phyloP scores from a whole-genome alignment of 306 rosid genomes.

The Lablab purpureus region DNA sequence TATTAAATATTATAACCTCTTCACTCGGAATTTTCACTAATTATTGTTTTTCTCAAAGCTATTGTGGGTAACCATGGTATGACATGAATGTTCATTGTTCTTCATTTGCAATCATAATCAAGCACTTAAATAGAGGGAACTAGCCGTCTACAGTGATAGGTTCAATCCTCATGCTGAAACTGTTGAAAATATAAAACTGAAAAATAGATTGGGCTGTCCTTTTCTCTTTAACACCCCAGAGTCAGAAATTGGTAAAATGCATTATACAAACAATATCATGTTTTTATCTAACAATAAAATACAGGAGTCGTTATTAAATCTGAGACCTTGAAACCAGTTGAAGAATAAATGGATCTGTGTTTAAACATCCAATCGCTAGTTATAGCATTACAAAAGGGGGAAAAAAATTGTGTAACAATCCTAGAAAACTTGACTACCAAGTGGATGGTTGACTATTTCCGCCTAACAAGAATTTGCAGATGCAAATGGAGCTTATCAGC shows the following conservation, averaged over 20 bases:
- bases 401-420: slow-evolving; percentile 23
- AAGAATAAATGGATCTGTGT: slow-evolving; percentile 39
- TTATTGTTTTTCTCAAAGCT: neutral
- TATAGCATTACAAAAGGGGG: slow-evolving; percentile 28
- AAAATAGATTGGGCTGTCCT: slow-evolving; percentile 14
- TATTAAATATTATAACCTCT: no score
- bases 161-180: slow-evolving; percentile 40
- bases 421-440: slow-evolving; percentile 48
- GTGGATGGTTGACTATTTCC: slow-evolving; percentile 34
- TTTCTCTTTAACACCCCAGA: neutral
- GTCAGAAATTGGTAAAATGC: slow-evolving; percentile 33
- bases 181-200: slow-evolving; percentile 40
- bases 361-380: slow-evolving; percentile 35
- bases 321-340: slow-evolving; percentile 39
- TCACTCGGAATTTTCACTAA: neutral
- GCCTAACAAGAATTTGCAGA: slow-evolving; percentile 35
- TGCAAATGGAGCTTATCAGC: slow-evolving; percentile 38
- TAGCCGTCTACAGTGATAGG: neutral
- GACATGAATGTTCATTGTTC: neutral
- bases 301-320: slow-evolving; percentile 9
- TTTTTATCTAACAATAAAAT: slow-evolving; percentile 19
- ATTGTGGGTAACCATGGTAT: slow-evolving; percentile 45
- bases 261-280: slow-evolving; percentile 36
- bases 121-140: neutral
- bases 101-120: slow-evolving; percentile 40